Evolutionary conservation across 305 asterid species (phyloP), one percentile per base, ranked within the genome.

Genomic region (Andrographis paniculata): DNA sequence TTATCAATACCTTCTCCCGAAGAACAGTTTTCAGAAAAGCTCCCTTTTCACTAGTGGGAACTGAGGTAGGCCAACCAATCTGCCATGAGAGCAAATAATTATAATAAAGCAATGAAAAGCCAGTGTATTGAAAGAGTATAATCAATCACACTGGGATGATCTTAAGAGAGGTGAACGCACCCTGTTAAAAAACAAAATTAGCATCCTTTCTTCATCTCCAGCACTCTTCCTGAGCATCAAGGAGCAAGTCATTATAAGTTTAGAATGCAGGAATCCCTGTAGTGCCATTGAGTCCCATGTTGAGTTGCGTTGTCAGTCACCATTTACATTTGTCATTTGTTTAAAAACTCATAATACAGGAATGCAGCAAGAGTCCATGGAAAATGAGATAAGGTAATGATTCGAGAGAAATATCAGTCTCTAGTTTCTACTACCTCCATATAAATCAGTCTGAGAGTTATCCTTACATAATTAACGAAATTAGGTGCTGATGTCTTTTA

Each of bases 41-140:
- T 46, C 65, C 82, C 65, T 86, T 76, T 87, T 89, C 98, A 51
- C 60, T 82, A 6, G 98, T 85, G 58, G 98, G 80, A 53, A 89
- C 77, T 47, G 95, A 76, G 56, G 93, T 85, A 50, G 98, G 98
- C 98, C 98, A 89, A 62, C 95, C 95, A 73, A 85, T 78, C 98
- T 85, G 84, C 50, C 57, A 62, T 53, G 20, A 61, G 31, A 50
- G 39, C 12, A 44, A 23, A 11, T 44, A 35, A 59, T 31, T 37
- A 12, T 7, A 37, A 48, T 31, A 59, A 38, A 45, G 22, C 48
- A 56, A 48, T 13, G 13, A 52, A 56, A 43, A 7, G 31, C 45
- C 15, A 9, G 27, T 9, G 48, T 33, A 42, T 20, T 33, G 6
- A 38, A 21, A 3, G 54, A 46, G 48, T 14, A 33, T 28, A 19